Evolutionary conservation across 148 eudicot species (phyloP), one percentile per base, ranked within the genome.

Genomic region (Talinum fruticosum): DNA sequence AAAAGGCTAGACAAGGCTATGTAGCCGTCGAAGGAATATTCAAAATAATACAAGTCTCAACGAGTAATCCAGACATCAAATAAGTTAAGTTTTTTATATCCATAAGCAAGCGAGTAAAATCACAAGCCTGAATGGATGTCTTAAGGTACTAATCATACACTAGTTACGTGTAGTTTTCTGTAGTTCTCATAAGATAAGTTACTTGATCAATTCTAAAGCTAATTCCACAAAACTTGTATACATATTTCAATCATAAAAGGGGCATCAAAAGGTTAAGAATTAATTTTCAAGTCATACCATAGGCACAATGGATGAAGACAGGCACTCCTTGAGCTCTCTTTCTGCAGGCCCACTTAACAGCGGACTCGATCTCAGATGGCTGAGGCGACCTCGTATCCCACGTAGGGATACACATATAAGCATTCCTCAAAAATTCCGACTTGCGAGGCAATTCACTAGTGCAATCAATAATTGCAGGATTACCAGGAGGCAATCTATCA

Each of bases 301-400:
- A 94, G 15, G 98, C 98, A 84, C 98, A 94, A 74, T 94, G 98
- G 66, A 92, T 29, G 77, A 94, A 92, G 23, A 92, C 65, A 0
- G 98, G 97, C 13, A 74, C 71, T 2, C 87, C 87, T 78, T 77
- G 93, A 88, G 89, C 85, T 69, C 91, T 85, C 89, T 90, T 94
- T 76, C 93, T 80, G 62, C 89, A 89, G 82, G 95, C 95, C 97
- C 97, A 94, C 72, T 84, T 84, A 64, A 94, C 97, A 32, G 98
- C 96, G 35, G 90, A 78, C 80, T 94, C 98, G 28, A 90, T 90
- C 45, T 90, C 91, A 37, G 82, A 75, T 1, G 98, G 87, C 78
- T 87, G 78, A 71, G 97, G 97, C 14, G 97, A 59, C 79, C 98
- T 78, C 1, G 98, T 94, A 78, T 94, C 97, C 94, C 97, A 94